These are phyloP conservation scores for Gentiana dahurica DNA, from an alignment of 257 asterid genomes.

Conservation along the genomic window DNA sequence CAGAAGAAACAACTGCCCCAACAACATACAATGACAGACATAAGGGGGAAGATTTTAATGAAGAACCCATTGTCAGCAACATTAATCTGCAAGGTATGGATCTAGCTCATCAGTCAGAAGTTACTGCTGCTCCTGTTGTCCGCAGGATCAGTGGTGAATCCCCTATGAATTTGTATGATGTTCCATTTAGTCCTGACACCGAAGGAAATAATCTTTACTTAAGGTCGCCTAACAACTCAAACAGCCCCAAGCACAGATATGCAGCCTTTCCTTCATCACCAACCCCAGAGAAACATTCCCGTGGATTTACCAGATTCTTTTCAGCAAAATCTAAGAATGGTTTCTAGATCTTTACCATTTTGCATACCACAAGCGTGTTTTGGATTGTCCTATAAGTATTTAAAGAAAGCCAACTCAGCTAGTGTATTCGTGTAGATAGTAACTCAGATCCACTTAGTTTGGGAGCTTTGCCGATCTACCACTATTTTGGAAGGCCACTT, in stretches of 20 bases:
- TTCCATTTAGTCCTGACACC: conserved; percentile 41
- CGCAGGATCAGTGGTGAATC: conserved; percentile 46
- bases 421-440: conserved; percentile 31
- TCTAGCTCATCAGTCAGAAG: conserved; percentile 30
- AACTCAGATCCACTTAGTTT: conserved; percentile 7
- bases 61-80: conserved; percentile 50
- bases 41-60: conserved; percentile 31
- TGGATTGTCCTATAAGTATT: conserved; percentile 9
- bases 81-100: conserved; percentile 38
- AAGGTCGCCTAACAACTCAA: conserved; percentile 47
- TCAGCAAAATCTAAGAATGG: conserved; percentile 51
- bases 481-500: too few relatives aligned
- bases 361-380: conserved; percentile 8
- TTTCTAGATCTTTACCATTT: conserved; percentile 14
- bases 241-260: conserved; percentile 40
- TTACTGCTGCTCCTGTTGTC: conserved; percentile 24
- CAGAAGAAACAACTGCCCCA: conserved; percentile 25
- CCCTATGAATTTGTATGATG: conserved; percentile 31
- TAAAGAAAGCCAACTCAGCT: conserved; percentile 13
- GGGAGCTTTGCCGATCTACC: too few relatives aligned
- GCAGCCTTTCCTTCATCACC: conserved; percentile 47
- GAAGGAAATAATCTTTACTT: conserved; percentile 40
- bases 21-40: conserved; percentile 26
- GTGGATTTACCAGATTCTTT: conserved; percentile 80
- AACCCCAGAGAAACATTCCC: conserved; percentile 69